phyloP scores from a whole-genome alignment of 202 grass and related monocot genomes.

The Brachypodium distachyon region DNA sequence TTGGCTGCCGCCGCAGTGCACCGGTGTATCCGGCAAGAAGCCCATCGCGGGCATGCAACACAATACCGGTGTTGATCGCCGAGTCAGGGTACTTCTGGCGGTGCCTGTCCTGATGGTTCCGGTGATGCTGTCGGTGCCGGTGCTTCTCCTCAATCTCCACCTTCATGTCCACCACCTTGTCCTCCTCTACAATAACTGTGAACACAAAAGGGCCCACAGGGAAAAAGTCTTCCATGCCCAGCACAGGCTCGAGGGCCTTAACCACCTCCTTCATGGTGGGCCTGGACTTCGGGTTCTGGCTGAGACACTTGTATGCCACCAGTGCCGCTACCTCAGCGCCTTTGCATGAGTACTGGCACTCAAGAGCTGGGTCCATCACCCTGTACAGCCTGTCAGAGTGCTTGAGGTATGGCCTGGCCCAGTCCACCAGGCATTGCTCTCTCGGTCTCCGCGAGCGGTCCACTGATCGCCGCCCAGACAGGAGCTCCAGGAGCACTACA shows the following conservation, averaged over 20 bases:
- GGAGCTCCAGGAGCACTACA: slow-evolving; percentile 64
- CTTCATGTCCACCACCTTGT: slow-evolving; percentile 44
- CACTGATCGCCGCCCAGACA: slow-evolving; percentile 39
- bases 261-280: slow-evolving; percentile 74
- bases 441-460: slow-evolving; percentile 32
- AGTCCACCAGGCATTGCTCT: slow-evolving; percentile 65
- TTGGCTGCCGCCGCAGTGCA: slow-evolving; percentile 14
- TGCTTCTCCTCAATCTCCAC: slow-evolving; percentile 39
- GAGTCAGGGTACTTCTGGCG: slow-evolving; percentile 62
- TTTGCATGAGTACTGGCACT: slow-evolving; percentile 69
- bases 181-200: slow-evolving; percentile 48
- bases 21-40: slow-evolving; percentile 4
- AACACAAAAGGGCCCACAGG: slow-evolving; percentile 53
- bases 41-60: slow-evolving; percentile 23
- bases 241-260: slow-evolving; percentile 50
- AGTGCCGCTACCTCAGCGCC: slow-evolving; percentile 62
- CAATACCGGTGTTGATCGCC: slow-evolving; percentile 46
- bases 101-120: slow-evolving; percentile 57
- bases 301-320: slow-evolving; percentile 82
- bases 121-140: background rate
- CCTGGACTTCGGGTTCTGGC: slow-evolving; percentile 63
- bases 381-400: slow-evolving; percentile 33
- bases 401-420: slow-evolving; percentile 60
- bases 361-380: slow-evolving; percentile 59
- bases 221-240: slow-evolving; percentile 51